Conservation (phyloP, 257 asterid species). For the Anisodus acutangulus region DNA sequence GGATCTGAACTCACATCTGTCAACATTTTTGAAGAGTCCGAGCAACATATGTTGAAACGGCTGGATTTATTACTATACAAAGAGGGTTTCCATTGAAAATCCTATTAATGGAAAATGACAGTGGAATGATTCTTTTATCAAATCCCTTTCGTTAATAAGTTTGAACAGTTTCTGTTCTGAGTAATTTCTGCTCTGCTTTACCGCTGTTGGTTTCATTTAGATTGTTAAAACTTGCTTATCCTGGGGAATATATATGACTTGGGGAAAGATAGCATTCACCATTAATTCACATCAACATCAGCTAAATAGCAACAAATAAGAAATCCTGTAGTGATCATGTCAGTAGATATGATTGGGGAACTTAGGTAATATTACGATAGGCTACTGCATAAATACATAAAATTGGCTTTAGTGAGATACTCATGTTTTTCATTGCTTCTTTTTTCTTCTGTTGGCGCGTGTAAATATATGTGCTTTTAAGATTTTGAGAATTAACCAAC, state of each 20-base stretch:
- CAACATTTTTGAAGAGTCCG: too few relatives aligned
- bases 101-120: not conserved
- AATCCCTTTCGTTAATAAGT: not conserved
- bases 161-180: not conserved
- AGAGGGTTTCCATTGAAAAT: not conserved
- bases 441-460: not conserved
- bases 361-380: not conserved
- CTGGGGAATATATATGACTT: not conserved
- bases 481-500: not conserved
- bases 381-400: not conserved
- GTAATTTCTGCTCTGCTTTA: not conserved
- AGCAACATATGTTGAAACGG: not conserved
- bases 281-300: slow-evolving; percentile 8
- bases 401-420: not conserved
- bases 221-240: slow-evolving; percentile 3
- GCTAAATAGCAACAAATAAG: not conserved
- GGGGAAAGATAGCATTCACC: not conserved
- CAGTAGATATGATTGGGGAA: not conserved
- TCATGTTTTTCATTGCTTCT: not conserved
- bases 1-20: too few relatives aligned
- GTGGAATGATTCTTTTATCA: not conserved
- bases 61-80: not conserved
- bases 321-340: not conserved
- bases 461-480: not conserved
- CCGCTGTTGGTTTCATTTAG: not conserved